Base-by-base conservation (phyloP, 129 eudicot genomes). In the Helianthus tuberosus region DNA sequence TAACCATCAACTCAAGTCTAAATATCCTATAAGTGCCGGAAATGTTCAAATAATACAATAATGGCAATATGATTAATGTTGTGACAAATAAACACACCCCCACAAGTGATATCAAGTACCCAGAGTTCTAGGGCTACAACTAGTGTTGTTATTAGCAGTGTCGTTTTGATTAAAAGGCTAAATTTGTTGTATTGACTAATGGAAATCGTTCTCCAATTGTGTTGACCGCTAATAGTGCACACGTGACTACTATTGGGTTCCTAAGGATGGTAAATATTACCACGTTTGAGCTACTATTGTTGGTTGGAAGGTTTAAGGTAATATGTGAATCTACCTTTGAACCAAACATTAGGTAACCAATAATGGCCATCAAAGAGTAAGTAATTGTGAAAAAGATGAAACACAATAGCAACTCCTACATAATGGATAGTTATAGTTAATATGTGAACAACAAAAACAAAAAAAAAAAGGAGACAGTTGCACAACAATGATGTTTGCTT, bases 81-180 rank as follows among this genome's bases (percentile, higher is more conserved):
- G 91, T 84, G 13, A 88, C 78, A 38, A 95, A 90, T 36, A 90
- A 61, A 84, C 90, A 84, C 16, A 96, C 98, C 35, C 98, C 98
- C 51, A 93, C 96, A 12, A 93, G 89, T 20, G 98, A 87, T 92
- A 93, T 87, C 9, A 93, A 79, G 53, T 73, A 61, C 17, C 69
- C 95, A 95, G 47, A 93, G 61, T 23, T 85, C 62, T 1, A 89
- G 54, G 38, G 98, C 98, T 6, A 89, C 91, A 5, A 82, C n/a
- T 65, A 93, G 81, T 4, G 89, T 86, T 82, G 89, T 93, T 9
- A 82, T 66, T 23, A 93, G 87, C 78, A 93, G 69, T 23, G 75
- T 38, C 39, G 86, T 82, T 80, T 78, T 29, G 51, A 87, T 76
- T 72, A 87, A 49, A 41, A 84, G 49, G 68, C 89, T 84, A 82